A percentile compares a stretch with the other conserved stretches of the same genome.
Conservation (phyloP, 2,329 filamentous ascomycete genomes). For the Diaporthe aspalathi region DNA sequence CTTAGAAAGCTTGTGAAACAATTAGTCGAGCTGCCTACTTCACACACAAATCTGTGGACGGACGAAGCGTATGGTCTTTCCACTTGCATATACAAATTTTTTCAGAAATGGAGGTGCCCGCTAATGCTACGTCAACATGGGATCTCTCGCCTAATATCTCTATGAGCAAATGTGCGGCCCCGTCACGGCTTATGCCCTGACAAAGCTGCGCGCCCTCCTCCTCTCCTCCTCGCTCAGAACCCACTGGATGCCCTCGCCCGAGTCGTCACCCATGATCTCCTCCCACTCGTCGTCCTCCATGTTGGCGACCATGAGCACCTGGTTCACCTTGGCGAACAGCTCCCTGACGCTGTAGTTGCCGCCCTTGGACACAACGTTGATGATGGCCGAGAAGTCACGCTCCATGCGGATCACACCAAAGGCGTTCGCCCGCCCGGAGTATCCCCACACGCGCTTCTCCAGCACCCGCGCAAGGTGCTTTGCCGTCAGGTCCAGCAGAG, state of each 20-base stretch:
- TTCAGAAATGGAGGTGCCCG: background rate
- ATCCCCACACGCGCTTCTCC: constrained; percentile 88
- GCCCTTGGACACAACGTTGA: constrained; percentile 73
- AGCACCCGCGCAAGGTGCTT: constrained; percentile 80
- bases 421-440: constrained; percentile 81
- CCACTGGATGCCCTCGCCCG: constrained; percentile 77
- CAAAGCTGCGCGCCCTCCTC: constrained; percentile 76
- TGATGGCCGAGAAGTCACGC: constrained; percentile 82
- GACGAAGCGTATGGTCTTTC: background rate
- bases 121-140: constrained; percentile 17
- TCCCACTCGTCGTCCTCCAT: constrained; percentile 98
- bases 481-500: constrained; percentile 79
- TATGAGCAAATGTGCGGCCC: background rate
- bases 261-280: constrained; percentile 68
- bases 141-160: background rate
- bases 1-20: background rate
- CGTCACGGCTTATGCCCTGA: constrained; percentile 50
- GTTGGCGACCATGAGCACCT: constrained; percentile 87
- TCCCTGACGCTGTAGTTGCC: constrained; percentile 84
- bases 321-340: constrained; percentile 78
- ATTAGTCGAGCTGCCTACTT: background rate
- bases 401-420: constrained; percentile 87
- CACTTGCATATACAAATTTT: background rate
- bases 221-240: constrained; percentile 79
- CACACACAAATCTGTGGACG: background rate